Evolutionary conservation across 1,139 yeast genomes (phyloP).

Genomic region (Yamadazyma spencermartinsiae): DNA sequence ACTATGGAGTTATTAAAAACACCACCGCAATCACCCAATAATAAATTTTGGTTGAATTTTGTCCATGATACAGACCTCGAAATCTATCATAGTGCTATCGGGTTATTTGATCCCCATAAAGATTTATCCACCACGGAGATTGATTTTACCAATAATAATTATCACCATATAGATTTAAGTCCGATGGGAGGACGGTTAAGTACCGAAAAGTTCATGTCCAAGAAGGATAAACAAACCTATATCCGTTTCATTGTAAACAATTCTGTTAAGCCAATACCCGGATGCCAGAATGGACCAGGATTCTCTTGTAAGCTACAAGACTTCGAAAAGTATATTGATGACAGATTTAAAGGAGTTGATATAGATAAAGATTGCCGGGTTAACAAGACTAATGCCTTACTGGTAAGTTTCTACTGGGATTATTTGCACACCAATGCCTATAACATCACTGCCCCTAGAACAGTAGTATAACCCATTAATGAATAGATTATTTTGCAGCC

Average conservation of each 20-base stretch:
- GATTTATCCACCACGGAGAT: slow-evolving; percentile 34
- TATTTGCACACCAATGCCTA: slow-evolving; percentile 17
- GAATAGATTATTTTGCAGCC: slow-evolving; percentile 1
- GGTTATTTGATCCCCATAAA: slow-evolving; percentile 36
- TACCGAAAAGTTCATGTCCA: slow-evolving; percentile 48
- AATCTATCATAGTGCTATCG: slow-evolving; percentile 51
- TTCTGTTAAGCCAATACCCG: slow-evolving; percentile 54
- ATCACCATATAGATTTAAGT: slow-evolving; percentile 46
- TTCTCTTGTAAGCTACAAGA: slow-evolving; percentile 52
- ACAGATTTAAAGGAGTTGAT: slow-evolving; percentile 30
- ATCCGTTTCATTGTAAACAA: slow-evolving; percentile 55
- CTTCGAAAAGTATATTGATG: slow-evolving; percentile 33
- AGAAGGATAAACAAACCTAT: slow-evolving; percentile 29
- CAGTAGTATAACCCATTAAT: slow-evolving; percentile 10
- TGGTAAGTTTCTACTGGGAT: slow-evolving; percentile 39
- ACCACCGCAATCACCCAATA: slow-evolving; percentile 16
- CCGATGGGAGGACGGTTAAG: slow-evolving; percentile 60
- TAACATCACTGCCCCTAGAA: slow-evolving; percentile 18
- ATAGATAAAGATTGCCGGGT: slow-evolving; percentile 33
- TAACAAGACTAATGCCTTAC: slow-evolving; percentile 19
- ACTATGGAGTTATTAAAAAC: slow-evolving; percentile 27
- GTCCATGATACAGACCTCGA: slow-evolving; percentile 60
- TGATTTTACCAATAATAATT: slow-evolving; percentile 37
- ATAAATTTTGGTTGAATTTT: slow-evolving; percentile 47
- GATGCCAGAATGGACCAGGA: slow-evolving; percentile 56